Percentiles rank a stretch among this genome's conserved stretches.
These are phyloP conservation scores for Xylaria flabelliformis DNA, from an alignment of 495 filamentous ascomycete genomes.

Conservation along the genomic window DNA sequence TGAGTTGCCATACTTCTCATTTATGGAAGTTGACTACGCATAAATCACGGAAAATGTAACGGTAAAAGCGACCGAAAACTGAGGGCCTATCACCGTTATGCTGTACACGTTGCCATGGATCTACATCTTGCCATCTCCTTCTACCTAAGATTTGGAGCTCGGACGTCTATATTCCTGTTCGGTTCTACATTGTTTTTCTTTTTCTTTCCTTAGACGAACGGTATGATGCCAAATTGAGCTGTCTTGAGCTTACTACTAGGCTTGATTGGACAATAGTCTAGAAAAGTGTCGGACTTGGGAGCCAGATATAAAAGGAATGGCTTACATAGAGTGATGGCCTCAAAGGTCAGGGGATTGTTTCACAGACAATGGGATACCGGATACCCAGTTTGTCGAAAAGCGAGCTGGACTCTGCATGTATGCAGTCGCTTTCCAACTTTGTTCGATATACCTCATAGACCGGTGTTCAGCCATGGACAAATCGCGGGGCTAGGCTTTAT, in stretches of 20 bases:
- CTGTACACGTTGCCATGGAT: neutral
- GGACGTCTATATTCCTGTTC: neutral
- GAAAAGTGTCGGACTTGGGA: neutral
- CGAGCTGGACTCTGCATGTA: conserved; percentile 18
- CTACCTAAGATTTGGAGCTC: neutral
- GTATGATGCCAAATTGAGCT: conserved; percentile 15
- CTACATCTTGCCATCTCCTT: neutral
- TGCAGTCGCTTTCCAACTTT: conserved; percentile 18
- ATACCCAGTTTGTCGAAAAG: conserved; percentile 8
- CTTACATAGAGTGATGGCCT: conserved; percentile 27
- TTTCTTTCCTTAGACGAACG: conserved; percentile 22
- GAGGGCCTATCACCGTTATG: neutral
- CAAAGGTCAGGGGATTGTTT: conserved; percentile 21
- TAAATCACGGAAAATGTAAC: conserved; percentile 31
- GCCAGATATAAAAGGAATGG: conserved; percentile 20
- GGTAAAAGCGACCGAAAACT: neutral
- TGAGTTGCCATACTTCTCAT: conserved; percentile 56
- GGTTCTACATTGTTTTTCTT: conserved; percentile 3
- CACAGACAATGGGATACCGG: neutral
- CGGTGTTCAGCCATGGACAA: conserved; percentile 4
- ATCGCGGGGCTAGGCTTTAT: neutral
- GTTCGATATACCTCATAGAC: conserved; percentile 24
- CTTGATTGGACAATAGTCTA: conserved; percentile 6
- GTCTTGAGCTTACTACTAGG: neutral
- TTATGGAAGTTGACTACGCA: conserved; percentile 57